Evolutionary conservation across 148 eudicot genomes (phyloP).

Genomic region (Oxyria digyna): DNA sequence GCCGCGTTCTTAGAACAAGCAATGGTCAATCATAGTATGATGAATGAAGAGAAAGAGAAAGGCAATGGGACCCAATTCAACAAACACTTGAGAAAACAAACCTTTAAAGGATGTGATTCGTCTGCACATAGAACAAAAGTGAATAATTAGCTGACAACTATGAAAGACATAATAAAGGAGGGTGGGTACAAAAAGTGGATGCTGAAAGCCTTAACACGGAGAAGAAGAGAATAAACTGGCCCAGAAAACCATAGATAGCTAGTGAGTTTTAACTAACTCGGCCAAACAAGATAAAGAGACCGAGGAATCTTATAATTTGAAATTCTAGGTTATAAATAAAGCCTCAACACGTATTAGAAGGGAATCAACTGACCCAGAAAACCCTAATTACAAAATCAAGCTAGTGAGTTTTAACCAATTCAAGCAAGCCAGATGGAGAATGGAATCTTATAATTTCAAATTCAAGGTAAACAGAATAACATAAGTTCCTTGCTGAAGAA

Average conservation of each 20-base stretch:
- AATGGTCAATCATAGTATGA: neutral
- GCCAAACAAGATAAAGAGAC: neutral
- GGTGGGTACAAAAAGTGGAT: neutral
- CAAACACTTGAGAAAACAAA: constrained; percentile 8
- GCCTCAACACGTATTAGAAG: neutral
- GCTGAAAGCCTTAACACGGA: neutral
- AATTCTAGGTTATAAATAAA: neutral
- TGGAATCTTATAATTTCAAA: constrained; percentile 1
- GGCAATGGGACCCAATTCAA: constrained; percentile 9
- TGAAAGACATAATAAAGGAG: neutral
- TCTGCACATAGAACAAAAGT: constrained; percentile 3
- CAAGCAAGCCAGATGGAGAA: neutral
- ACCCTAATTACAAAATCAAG: neutral
- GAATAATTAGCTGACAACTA: constrained; percentile 8
- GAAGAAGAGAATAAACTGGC: neutral
- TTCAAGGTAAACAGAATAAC: neutral
- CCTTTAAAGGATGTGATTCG: constrained; percentile 6
- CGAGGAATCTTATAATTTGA: neutral
- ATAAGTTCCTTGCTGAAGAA: neutral
- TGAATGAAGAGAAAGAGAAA: neutral
- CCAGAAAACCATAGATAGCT: neutral
- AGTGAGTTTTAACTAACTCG: neutral
- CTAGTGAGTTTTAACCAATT: neutral
- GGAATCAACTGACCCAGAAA: neutral
- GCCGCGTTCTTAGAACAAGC: neutral